Percentiles rank a stretch among this genome's conserved stretches.
Evolutionary conservation across 768 basidiomycete species (phyloP).

Genomic region (Termitomyces sp.): DNA sequence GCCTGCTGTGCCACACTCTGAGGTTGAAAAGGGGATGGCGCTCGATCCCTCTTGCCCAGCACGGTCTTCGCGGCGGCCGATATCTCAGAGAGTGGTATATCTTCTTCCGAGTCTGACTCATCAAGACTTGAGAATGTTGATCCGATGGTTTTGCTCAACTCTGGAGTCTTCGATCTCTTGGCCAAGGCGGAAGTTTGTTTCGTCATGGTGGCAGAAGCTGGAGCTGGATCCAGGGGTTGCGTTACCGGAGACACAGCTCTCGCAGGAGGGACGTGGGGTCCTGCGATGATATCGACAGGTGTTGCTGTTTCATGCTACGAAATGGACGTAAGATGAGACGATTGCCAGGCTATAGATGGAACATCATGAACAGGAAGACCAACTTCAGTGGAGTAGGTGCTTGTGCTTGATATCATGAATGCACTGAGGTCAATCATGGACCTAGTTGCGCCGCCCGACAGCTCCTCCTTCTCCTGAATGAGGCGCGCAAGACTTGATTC

Average conservation of each 20-base stretch:
- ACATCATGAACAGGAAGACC: neutral
- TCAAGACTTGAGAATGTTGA: conserved; percentile 7
- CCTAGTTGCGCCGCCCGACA: conserved; percentile 18
- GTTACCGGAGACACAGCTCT: neutral
- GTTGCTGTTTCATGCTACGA: neutral
- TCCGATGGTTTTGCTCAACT: neutral
- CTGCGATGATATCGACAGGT: neutral
- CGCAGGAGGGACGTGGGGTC: neutral
- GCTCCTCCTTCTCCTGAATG: conserved; percentile 30
- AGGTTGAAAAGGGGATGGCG: conserved; percentile 2
- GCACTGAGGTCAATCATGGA: conserved; percentile 35
- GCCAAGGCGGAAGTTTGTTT: neutral
- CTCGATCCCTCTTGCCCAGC: conserved; percentile 12
- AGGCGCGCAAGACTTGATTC: conserved; percentile 41
- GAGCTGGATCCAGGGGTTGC: neutral
- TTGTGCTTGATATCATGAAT: conserved; percentile 33
- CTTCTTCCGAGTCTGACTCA: conserved; percentile 13
- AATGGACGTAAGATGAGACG: neutral
- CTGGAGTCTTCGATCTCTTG: neutral
- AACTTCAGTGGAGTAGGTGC: neutral
- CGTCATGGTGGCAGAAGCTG: neutral
- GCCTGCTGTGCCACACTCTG: neutral
- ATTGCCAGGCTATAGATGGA: neutral
- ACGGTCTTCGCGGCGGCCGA: neutral
- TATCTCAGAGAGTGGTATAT: conserved; percentile 11